A percentile compares a stretch with the other conserved stretches of the same genome.
These are phyloP conservation scores for Thermothielavioides terrestris DNA, from an alignment of 495 filamentous ascomycete genomes.

Conservation along the genomic window DNA sequence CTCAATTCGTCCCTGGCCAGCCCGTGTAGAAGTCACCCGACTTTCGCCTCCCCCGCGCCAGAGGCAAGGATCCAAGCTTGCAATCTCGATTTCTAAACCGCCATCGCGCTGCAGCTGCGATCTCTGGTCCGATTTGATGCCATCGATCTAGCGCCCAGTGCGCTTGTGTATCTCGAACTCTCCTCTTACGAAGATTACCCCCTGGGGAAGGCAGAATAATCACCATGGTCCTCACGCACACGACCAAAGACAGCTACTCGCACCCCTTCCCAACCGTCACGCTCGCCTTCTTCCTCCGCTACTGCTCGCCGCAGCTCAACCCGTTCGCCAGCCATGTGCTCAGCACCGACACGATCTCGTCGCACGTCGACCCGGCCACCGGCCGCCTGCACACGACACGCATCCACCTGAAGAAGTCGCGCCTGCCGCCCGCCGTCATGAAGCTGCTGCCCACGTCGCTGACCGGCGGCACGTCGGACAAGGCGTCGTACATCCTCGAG, in stretches of 20 bases:
- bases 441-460: slow-evolving; percentile 67
- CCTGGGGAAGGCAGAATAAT: background rate
- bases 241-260: slow-evolving; percentile 78
- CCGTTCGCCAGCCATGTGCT: slow-evolving; percentile 92
- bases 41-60: slow-evolving; percentile 10
- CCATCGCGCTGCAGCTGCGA: background rate
- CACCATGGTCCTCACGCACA: slow-evolving; percentile 52
- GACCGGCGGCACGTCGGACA: slow-evolving; percentile 62
- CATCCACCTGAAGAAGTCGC: slow-evolving; percentile 88
- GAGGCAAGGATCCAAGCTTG: slow-evolving; percentile 9
- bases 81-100: background rate
- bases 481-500: slow-evolving; percentile 83
- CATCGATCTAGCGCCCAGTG: too few relatives aligned
- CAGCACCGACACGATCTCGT: slow-evolving; percentile 89
- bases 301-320: slow-evolving; percentile 65
- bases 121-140: background rate
- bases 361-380: slow-evolving; percentile 68
- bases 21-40: background rate
- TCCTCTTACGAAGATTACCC: too few relatives aligned
- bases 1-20: background rate
- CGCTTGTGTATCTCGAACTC: too few relatives aligned
- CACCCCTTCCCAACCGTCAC: slow-evolving; percentile 86
- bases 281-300: slow-evolving; percentile 97
- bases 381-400: slow-evolving; percentile 80
- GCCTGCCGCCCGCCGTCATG: slow-evolving; percentile 71